Evolutionary conservation across 495 filamentous ascomycete species (phyloP).

Genomic region (Hypoxylon intermedium): DNA sequence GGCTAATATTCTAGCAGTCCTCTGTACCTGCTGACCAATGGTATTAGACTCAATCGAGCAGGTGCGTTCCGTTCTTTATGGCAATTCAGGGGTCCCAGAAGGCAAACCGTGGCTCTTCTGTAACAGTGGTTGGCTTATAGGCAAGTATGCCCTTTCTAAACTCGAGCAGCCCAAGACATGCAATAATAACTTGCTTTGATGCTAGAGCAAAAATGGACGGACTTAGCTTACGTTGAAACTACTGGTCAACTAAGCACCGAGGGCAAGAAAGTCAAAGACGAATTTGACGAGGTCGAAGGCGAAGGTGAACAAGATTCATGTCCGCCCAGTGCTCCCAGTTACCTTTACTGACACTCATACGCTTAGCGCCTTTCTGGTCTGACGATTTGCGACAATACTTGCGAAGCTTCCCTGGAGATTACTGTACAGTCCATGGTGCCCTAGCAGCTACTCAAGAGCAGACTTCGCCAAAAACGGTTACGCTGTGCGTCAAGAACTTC

Average conservation of each 20-base stretch:
- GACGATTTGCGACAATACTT: constrained; percentile 6
- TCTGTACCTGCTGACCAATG: too few relatives aligned
- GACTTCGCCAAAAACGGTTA: constrained; percentile 3
- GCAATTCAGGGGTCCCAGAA: background rate
- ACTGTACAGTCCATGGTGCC: background rate
- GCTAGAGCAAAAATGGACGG: constrained; percentile 11
- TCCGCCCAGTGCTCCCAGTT: background rate
- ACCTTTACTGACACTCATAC: background rate
- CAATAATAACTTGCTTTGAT: background rate
- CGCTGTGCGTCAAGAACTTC: constrained; percentile 6
- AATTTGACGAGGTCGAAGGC: background rate
- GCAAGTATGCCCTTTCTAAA: background rate
- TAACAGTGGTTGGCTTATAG: constrained; percentile 3
- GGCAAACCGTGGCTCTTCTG: constrained; percentile 8
- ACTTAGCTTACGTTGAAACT: background rate
- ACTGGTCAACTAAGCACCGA: background rate
- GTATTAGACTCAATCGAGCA: background rate
- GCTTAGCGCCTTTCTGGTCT: constrained; percentile 6
- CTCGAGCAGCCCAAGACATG: background rate
- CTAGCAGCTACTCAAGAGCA: constrained; percentile 4
- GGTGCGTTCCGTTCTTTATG: background rate
- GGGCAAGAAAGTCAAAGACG: background rate
- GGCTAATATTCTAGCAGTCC: too few relatives aligned
- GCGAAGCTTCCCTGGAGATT: background rate
- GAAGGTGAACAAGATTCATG: background rate